Percentiles rank a stretch among this genome's conserved stretches.
Conservation (phyloP, 2,329 filamentous ascomycete species). For the Pseudogymnoascus sp. region DNA sequence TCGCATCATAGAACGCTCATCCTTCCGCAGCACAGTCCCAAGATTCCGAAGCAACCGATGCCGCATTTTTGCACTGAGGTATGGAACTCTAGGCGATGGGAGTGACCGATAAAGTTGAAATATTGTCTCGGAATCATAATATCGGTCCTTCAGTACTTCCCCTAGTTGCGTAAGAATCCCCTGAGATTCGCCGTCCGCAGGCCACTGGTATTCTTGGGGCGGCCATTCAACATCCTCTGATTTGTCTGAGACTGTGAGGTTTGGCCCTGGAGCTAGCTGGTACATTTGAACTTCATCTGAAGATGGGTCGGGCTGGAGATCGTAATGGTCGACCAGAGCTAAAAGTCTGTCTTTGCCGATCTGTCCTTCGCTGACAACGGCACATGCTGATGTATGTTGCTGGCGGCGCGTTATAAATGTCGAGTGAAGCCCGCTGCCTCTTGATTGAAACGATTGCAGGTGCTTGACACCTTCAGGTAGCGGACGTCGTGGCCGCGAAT, state of each 20-base stretch:
- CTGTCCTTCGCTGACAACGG: background rate
- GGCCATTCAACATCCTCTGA: slow-evolving; percentile 37
- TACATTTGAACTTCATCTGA: slow-evolving; percentile 32
- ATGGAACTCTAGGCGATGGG: slow-evolving; percentile 27
- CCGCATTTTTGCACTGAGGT: slow-evolving; percentile 22
- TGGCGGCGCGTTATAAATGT: background rate
- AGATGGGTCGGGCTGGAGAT: slow-evolving; percentile 43
- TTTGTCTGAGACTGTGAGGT: slow-evolving; percentile 43
- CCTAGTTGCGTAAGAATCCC: slow-evolving; percentile 16
- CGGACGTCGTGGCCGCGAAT: background rate
- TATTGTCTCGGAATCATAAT: slow-evolving; percentile 23
- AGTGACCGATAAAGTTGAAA: slow-evolving; percentile 30
- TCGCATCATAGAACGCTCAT: slow-evolving; percentile 58
- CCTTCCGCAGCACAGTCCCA: slow-evolving; percentile 25
- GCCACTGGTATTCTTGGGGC: slow-evolving; percentile 24
- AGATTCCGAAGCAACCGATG: slow-evolving; percentile 27
- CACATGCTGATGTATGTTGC: slow-evolving; percentile 8
- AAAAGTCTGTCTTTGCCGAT: slow-evolving; percentile 40
- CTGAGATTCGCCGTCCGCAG: slow-evolving; percentile 22
- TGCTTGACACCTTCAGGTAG: slow-evolving; percentile 2
- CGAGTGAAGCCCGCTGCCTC: background rate
- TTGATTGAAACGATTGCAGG: background rate
- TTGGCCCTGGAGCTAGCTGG: slow-evolving; percentile 42
- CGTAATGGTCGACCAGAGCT: slow-evolving; percentile 44
- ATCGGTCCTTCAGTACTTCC: slow-evolving; percentile 16